phyloP scores from a whole-genome alignment of 2,329 filamentous ascomycete genomes.

The Monilinia fructigena region DNA sequence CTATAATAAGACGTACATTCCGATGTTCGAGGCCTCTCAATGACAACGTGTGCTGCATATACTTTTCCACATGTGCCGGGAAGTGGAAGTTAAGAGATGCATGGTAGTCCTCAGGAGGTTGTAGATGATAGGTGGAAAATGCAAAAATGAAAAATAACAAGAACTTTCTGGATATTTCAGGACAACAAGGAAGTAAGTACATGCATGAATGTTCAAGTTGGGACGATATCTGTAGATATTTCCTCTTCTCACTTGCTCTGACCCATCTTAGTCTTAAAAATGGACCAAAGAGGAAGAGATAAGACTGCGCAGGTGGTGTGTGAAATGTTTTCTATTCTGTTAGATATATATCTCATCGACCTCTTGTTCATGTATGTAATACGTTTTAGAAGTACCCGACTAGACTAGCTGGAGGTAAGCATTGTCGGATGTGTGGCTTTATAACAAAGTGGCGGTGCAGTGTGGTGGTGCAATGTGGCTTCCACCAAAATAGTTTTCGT shows the following conservation, averaged over 20 bases:
- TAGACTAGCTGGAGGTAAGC: no score
- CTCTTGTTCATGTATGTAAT: neutral
- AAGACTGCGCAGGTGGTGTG: neutral
- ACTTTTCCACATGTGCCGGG: neutral
- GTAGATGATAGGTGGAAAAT: neutral
- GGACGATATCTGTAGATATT: neutral
- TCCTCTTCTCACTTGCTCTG: neutral
- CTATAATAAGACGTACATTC: no score
- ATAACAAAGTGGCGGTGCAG: conserved; percentile 1
- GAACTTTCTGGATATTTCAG: neutral
- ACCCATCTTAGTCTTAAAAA: no score
- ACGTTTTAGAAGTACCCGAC: no score
- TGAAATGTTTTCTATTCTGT: neutral
- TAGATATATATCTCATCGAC: neutral
- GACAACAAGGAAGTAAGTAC: no score
- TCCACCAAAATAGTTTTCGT: neutral
- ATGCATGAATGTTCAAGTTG: no score
- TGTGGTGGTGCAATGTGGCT: conserved; percentile 15
- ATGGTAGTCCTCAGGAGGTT: neutral
- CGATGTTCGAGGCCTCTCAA: neutral
- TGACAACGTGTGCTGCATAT: neutral
- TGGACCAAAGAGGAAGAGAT: neutral
- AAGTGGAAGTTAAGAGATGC: neutral
- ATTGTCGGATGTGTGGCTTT: neutral
- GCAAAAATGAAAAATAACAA: neutral